These are phyloP conservation scores for Talaromyces piceae DNA, from an alignment of 2,329 filamentous ascomycete genomes.

Conservation along the genomic window DNA sequence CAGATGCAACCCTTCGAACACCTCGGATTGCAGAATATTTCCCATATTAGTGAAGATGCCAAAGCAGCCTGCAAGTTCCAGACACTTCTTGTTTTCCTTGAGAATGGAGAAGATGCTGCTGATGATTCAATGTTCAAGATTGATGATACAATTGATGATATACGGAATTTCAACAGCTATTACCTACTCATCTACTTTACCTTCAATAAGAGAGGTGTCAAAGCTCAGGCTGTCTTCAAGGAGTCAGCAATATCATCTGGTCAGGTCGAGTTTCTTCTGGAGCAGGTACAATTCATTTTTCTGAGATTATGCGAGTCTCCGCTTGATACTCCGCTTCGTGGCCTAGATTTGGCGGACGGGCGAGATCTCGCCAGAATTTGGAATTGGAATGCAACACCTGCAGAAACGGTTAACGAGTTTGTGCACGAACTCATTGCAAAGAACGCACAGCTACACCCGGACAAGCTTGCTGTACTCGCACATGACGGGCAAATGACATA, in stretches of 20 bases:
- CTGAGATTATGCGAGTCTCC: background rate
- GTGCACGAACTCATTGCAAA: conserved; percentile 5
- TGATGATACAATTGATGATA: conserved; percentile 3
- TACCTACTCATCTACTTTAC: background rate
- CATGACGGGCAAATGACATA: conserved; percentile 2
- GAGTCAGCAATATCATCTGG: background rate
- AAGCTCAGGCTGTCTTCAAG: background rate
- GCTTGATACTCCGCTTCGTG: background rate
- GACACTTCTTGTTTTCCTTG: conserved; percentile 4
- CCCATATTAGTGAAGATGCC: background rate
- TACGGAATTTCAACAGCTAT: conserved; percentile 3
- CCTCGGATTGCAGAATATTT: background rate
- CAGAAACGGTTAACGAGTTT: background rate
- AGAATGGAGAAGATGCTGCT: background rate
- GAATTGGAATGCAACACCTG: background rate
- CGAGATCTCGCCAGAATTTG: background rate
- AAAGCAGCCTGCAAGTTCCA: background rate
- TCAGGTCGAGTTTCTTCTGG: background rate
- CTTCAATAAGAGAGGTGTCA: background rate
- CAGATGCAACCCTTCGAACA: background rate
- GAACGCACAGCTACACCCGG: background rate
- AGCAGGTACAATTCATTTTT: background rate
- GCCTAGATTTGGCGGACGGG: background rate
- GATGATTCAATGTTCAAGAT: background rate
- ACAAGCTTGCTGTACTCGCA: background rate